A percentile compares a stretch with the other conserved stretches of the same genome.
Conservation (phyloP, 2,329 filamentous ascomycete species). For the Epichloe coenophiala region DNA sequence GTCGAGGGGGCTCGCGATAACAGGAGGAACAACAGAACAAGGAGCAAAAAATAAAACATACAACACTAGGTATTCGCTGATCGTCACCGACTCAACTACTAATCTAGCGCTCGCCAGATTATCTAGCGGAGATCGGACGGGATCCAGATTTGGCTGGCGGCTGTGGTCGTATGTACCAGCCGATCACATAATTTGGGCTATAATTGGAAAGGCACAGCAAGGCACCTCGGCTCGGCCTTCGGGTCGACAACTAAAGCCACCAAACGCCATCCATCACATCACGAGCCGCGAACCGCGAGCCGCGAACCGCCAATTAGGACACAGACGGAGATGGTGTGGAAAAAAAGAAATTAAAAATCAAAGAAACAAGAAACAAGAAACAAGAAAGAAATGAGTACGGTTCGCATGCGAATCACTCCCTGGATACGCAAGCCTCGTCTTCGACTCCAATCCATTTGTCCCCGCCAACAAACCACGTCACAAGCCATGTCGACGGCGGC, state of each 20-base stretch:
- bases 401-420: not conserved
- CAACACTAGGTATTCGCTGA: slow-evolving; percentile 7
- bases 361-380: no score
- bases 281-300: no score
- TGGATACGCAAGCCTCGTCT: not conserved
- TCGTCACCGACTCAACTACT: no score
- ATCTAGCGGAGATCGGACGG: slow-evolving; percentile 9
- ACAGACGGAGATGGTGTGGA: no score
- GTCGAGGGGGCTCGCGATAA: no score
- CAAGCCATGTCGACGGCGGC: slow-evolving; percentile 3
- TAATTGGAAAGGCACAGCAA: not conserved
- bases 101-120: slow-evolving; percentile 8
- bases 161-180: slow-evolving; percentile 10
- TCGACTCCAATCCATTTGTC: not conserved
- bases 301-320: no score
- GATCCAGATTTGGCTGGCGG: slow-evolving; percentile 8
- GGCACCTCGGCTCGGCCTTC: not conserved
- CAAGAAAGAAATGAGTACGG: not conserved
- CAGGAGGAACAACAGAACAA: not conserved
- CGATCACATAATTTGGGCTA: no score
- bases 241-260: not conserved
- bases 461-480: not conserved
- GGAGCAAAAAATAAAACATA: not conserved
- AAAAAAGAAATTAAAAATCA: no score
- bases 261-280: not conserved